These are phyloP conservation scores for Phanerochaete sordida DNA, from an alignment of 768 basidiomycete genomes.

Conservation along the genomic window DNA sequence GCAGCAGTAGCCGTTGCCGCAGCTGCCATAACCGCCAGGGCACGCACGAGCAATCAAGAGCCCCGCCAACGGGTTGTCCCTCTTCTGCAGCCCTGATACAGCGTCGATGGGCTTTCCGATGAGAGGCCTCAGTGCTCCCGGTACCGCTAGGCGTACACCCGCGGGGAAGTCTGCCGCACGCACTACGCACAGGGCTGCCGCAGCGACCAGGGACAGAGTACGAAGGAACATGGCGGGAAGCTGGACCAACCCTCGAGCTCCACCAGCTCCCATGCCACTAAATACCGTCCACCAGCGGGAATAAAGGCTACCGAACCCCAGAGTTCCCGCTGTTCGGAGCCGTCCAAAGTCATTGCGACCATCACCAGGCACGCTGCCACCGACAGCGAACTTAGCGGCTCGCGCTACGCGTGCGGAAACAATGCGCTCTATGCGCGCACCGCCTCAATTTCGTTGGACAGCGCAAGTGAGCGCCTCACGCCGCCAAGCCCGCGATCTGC, in stretches of 20 bases:
- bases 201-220: not conserved
- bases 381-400: not conserved
- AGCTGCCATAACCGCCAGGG: not conserved
- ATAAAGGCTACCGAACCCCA: not conserved
- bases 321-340: not conserved
- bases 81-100: not conserved
- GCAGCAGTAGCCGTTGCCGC: not conserved
- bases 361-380: not conserved
- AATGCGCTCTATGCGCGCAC: not conserved
- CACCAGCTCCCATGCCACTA: not conserved
- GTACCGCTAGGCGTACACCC: not conserved
- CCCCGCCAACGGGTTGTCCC: not conserved
- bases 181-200: not conserved
- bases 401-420: not conserved
- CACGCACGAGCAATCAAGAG: not conserved
- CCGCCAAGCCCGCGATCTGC: too few species aligned
- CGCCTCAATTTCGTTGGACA: not conserved
- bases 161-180: not conserved
- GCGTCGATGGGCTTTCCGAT: not conserved
- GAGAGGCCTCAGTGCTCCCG: not conserved
- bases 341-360: not conserved
- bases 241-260: not conserved
- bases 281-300: not conserved
- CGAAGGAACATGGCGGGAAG: not conserved
- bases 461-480: not conserved